Percentiles rank a stretch among this genome's conserved stretches.
phyloP scores from a whole-genome alignment of 768 basidiomycete species.

The Kwoniella mangroviensis region DNA sequence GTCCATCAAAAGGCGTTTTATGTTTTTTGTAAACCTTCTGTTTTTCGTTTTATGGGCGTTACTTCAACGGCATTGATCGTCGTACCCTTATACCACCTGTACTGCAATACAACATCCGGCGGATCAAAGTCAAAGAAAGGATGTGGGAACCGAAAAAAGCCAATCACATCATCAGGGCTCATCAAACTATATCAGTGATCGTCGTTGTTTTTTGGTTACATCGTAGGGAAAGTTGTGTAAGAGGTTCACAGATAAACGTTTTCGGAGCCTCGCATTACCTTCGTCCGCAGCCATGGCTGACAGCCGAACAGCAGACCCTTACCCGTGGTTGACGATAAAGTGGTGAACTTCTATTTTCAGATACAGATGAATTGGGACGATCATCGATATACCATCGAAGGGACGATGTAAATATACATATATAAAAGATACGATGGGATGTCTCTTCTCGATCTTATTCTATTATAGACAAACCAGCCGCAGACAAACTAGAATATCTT shows the following conservation, averaged over 20 bases:
- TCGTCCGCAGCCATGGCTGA: neutral
- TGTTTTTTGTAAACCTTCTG: too few relatives aligned
- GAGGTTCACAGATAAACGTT: neutral
- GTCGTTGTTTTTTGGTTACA: too few relatives aligned
- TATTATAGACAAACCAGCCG: too few relatives aligned
- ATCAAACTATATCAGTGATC: too few relatives aligned
- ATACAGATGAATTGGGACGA: neutral
- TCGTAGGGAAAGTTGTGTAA: neutral
- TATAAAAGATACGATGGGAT: neutral
- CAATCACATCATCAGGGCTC: neutral
- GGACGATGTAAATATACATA: neutral
- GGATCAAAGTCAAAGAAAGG: neutral
- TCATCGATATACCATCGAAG: neutral
- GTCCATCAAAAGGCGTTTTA: too few relatives aligned
- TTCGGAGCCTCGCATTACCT: neutral
- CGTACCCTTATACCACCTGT: too few relatives aligned
- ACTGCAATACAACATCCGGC: too few relatives aligned
- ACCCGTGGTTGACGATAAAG: neutral
- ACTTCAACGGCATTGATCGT: too few relatives aligned
- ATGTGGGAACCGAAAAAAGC: conserved; percentile 9
- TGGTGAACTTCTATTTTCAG: conserved; percentile 1
- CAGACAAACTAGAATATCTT: neutral
- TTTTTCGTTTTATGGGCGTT: too few relatives aligned
- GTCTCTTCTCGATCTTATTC: too few relatives aligned
- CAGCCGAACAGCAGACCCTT: neutral